Evolutionary conservation across 2,329 filamentous ascomycete genomes (phyloP).

Genomic region (Alternaria sp.): DNA sequence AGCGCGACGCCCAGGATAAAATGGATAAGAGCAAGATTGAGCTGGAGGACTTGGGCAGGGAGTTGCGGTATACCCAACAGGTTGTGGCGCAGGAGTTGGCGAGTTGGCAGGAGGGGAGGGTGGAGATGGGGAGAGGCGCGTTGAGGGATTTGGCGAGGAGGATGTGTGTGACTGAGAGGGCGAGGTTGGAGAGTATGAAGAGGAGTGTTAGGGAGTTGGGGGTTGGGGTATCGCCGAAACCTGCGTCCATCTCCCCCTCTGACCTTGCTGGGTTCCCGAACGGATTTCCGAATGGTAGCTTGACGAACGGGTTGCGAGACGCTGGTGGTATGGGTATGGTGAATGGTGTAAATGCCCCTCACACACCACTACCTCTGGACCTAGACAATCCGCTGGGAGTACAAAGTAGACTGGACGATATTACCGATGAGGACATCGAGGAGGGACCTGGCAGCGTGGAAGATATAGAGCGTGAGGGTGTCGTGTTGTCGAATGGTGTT

Average conservation of each 20-base stretch:
- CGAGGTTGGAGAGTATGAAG: constrained; percentile 79
- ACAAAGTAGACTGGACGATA: neutral
- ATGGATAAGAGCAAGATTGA: constrained; percentile 74
- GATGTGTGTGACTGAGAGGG: constrained; percentile 81
- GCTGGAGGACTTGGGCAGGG: constrained; percentile 74
- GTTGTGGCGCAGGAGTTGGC: constrained; percentile 90
- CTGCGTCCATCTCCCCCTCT: neutral
- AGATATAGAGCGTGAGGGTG: constrained; percentile 5
- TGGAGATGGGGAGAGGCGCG: constrained; percentile 74
- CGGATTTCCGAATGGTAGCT: neutral
- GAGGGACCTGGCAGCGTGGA: constrained; percentile 21
- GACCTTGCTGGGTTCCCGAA: neutral
- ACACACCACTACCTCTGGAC: neutral
- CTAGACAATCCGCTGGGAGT: neutral
- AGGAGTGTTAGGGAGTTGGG: constrained; percentile 71
- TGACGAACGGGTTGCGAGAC: neutral
- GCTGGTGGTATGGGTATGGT: too few species aligned
- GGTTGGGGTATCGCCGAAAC: neutral
- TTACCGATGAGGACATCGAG: constrained; percentile 11
- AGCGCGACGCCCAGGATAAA: constrained; percentile 84
- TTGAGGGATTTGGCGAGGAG: constrained; percentile 77
- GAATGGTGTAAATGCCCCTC: neutral
- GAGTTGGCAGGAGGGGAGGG: constrained; percentile 90
- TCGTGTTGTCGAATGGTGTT: constrained; percentile 19
- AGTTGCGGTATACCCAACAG: constrained; percentile 90